phyloP scores from a whole-genome alignment of 1,139 yeast species.

The Zygoascus meyerae region DNA sequence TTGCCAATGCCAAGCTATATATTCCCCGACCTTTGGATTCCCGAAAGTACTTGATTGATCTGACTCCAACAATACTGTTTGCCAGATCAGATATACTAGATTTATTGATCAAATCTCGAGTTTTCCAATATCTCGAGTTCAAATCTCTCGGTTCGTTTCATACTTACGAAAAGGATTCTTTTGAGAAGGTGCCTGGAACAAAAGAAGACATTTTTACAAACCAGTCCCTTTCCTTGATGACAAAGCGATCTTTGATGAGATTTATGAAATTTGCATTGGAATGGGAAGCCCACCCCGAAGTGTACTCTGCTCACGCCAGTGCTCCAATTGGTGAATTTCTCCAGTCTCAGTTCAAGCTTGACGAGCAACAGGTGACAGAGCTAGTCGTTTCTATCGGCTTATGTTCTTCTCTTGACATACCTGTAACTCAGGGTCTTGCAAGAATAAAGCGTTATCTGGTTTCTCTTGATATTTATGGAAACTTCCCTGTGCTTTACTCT shows the following conservation, averaged over 20 bases:
- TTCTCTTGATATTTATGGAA: slow-evolving; percentile 90
- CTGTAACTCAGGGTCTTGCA: slow-evolving; percentile 68
- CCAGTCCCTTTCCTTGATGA: slow-evolving; percentile 64
- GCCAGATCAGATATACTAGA: slow-evolving; percentile 81
- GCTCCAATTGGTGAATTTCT: slow-evolving; percentile 57
- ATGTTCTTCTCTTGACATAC: slow-evolving; percentile 52
- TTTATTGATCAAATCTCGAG: slow-evolving; percentile 73
- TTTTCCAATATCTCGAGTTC: slow-evolving; percentile 86
- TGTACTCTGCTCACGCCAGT: slow-evolving; percentile 52
- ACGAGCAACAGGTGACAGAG: slow-evolving; percentile 71
- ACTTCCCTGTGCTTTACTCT: slow-evolving; percentile 85
- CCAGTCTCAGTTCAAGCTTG: slow-evolving; percentile 59
- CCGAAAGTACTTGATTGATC: slow-evolving; percentile 77
- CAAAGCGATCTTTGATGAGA: slow-evolving; percentile 85
- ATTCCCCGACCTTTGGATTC: slow-evolving; percentile 63
- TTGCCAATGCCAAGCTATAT: slow-evolving; percentile 42
- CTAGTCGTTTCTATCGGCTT: slow-evolving; percentile 81
- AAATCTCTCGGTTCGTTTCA: slow-evolving; percentile 85
- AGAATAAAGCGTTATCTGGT: slow-evolving; percentile 76
- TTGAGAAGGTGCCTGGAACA: slow-evolving; percentile 73
- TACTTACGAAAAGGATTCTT: slow-evolving; percentile 83
- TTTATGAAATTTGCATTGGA: slow-evolving; percentile 83
- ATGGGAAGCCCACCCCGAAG: slow-evolving; percentile 48
- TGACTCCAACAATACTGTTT: slow-evolving; percentile 83
- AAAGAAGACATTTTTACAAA: slow-evolving; percentile 94